A percentile compares a stretch with the other conserved stretches of the same genome.
These are phyloP conservation scores for Lactarius evosmus DNA, from an alignment of 768 basidiomycete species.

Conservation along the genomic window DNA sequence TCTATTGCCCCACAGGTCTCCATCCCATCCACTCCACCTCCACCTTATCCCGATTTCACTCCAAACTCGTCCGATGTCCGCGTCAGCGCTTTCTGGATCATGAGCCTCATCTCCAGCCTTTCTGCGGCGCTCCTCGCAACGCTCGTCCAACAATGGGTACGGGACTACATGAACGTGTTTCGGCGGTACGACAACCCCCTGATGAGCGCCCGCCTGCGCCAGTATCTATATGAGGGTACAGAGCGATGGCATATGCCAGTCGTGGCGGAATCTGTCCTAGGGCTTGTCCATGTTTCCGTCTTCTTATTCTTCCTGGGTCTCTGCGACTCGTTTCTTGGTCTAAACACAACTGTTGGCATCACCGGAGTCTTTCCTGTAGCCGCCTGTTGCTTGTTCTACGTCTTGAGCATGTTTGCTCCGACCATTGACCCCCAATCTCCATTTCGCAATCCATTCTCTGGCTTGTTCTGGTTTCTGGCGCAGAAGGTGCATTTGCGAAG, in stretches of 20 bases:
- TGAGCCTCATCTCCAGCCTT: conserved; percentile 38
- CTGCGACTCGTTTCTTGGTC: conserved; percentile 41
- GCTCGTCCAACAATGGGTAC: conserved; percentile 51
- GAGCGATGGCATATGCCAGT: conserved; percentile 40
- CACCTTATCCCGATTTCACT: no score
- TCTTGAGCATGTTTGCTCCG: conserved; percentile 15
- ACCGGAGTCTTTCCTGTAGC: conserved; percentile 4
- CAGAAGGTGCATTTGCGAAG: not conserved
- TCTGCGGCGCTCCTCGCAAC: no score
- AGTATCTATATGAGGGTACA: conserved; percentile 38
- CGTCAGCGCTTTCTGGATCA: conserved; percentile 44
- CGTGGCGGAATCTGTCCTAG: conserved; percentile 44
- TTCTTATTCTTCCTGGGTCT: no score
- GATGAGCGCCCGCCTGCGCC: conserved; percentile 41
- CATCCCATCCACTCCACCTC: no score
- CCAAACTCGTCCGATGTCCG: conserved; percentile 37
- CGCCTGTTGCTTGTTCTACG: conserved; percentile 15
- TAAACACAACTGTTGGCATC: conserved; percentile 19
- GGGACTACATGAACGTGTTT: conserved; percentile 35
- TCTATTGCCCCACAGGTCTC: no score
- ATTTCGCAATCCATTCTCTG: conserved; percentile 13
- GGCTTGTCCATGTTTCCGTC: conserved; percentile 47
- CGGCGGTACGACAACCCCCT: conserved; percentile 31
- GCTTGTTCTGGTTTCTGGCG: conserved; percentile 5
- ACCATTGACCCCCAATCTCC: conserved; percentile 6